These are phyloP conservation scores for Serendipita sp. DNA, from an alignment of 768 basidiomycete genomes.

Conservation along the genomic window DNA sequence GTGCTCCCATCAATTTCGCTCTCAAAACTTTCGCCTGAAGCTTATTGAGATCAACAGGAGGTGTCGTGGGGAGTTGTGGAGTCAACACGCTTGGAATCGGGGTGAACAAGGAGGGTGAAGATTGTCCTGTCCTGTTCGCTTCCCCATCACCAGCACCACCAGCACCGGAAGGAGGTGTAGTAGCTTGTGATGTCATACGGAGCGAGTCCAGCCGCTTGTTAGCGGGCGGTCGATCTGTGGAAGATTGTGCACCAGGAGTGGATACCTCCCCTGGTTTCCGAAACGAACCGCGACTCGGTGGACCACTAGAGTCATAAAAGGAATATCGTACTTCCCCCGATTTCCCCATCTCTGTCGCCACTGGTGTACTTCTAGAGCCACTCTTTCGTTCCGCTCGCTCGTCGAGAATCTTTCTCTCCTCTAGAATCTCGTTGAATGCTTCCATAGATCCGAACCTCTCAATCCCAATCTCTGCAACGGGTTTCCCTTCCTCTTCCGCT, in stretches of 20 bases:
- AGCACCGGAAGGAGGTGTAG: slow-evolving; percentile 9
- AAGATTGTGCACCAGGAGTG: slow-evolving; percentile 36
- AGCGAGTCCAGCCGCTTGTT: slow-evolving; percentile 45
- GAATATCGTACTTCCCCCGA: slow-evolving; percentile 23
- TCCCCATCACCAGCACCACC: slow-evolving; percentile 30
- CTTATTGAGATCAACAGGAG: slow-evolving; percentile 52
- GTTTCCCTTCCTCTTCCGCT: slow-evolving; percentile 62
- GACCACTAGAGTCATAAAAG: slow-evolving; percentile 27
- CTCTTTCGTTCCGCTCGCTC: slow-evolving; percentile 47
- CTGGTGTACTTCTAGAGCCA: slow-evolving; percentile 21
- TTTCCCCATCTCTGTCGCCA: slow-evolving; percentile 18
- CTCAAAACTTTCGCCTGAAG: slow-evolving; percentile 85
- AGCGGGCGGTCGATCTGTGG: slow-evolving; percentile 18
- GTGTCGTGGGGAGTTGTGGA: slow-evolving; percentile 29
- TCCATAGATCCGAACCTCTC: slow-evolving; percentile 78
- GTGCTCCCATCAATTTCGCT: slow-evolving; percentile 71
- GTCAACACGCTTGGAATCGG: slow-evolving; percentile 88
- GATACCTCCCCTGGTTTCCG: slow-evolving; percentile 59
- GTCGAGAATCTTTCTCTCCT: slow-evolving; percentile 73
- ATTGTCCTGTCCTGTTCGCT: slow-evolving; percentile 20
- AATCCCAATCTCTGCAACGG: slow-evolving; percentile 61
- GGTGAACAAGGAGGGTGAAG: slow-evolving; percentile 32
- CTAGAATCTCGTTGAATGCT: slow-evolving; percentile 76
- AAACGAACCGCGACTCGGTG: slow-evolving; percentile 73
- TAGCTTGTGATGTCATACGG: slow-evolving; percentile 36